Evolutionary conservation across 108 stramenopile genomes (phyloP), one percentile per base, ranked within the genome.

Genomic region (Parmales sp.): DNA sequence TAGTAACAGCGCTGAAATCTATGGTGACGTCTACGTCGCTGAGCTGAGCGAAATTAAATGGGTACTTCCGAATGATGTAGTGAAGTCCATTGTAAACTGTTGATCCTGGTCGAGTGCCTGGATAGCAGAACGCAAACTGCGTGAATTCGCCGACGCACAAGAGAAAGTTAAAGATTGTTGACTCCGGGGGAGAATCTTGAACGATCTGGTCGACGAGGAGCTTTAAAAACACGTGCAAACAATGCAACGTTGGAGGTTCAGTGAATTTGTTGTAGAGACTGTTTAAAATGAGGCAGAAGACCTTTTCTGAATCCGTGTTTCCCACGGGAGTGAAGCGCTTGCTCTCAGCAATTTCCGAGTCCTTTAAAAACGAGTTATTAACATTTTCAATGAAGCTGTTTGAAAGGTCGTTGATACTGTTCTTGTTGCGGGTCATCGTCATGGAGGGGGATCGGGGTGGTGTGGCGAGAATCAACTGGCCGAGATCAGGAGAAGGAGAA

Each of bases 231-330:
- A 76, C 79, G 66, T 69, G 19, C 87, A 87, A 3, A 91, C 89
- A 37, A 89, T 54, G 20, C 51, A 51, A 0, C 75, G 77, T 5
- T 72, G 69, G 9, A 65, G 43, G 22, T 37, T 20, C n/a, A n/a
- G n/a, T n/a, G 67, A 90, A 94, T 66, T 84, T 78, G 20, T 85
- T 83, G 34, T 85, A 72, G 34, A 94, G 69, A 1, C 83, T 83
- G 75, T 92, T 94, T 63, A 95, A 74, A 69, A 95, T 89, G 67
- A 86, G 86, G 71, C 90, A 91, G 79, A 95, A 95, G 45, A 85
- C 87, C 2, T 87, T 84, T 67, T 95, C 94, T 13, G 87, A 88
- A 76, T 95, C 94, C 8, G 94, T 95, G 51, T 88, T 85, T 2
- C 94, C 94, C 37, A 95, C 82, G 11, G 94, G 85, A 51, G 79